Percentiles rank a stretch among this genome's conserved stretches.
phyloP scores from a whole-genome alignment of 805 yeast genomes.

The Vanderwaltozyma verrucispora region DNA sequence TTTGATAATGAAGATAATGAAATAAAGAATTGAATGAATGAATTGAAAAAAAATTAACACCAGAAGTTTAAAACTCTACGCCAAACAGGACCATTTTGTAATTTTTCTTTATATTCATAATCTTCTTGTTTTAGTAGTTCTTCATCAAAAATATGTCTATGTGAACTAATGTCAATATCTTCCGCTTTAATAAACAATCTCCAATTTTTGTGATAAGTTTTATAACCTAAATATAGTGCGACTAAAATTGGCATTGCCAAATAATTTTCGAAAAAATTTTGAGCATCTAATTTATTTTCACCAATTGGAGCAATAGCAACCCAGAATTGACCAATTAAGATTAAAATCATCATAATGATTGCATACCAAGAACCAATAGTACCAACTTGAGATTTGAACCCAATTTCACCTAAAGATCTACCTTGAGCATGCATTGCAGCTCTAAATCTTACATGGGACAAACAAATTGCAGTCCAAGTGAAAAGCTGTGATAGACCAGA shows the following conservation, averaged over 20 bases:
- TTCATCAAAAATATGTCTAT: conserved; percentile 27
- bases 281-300: conserved; percentile 29
- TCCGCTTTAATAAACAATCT: conserved; percentile 23
- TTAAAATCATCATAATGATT: conserved; percentile 36
- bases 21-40: too few species aligned
- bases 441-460: conserved; percentile 50
- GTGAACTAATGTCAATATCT: conserved; percentile 22
- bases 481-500: conserved; percentile 53
- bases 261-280: conserved; percentile 35
- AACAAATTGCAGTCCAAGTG: conserved; percentile 51
- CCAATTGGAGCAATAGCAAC: conserved; percentile 50
- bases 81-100: conserved; percentile 23
- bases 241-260: conserved; percentile 39
- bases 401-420: conserved; percentile 39
- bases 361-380: conserved; percentile 45
- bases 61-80: conserved; percentile 23
- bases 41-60: conserved; percentile 21
- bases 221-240: conserved; percentile 35
- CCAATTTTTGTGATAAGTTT: conserved; percentile 39
- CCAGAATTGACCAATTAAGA: conserved; percentile 55
- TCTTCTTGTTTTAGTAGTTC: conserved; percentile 27
- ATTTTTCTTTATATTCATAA: conserved; percentile 20
- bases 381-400: conserved; percentile 43
- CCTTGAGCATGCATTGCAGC: conserved; percentile 47
- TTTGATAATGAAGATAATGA: too few species aligned